Percentiles rank a stretch among this genome's conserved stretches.
Evolutionary conservation across 345 rosid species (phyloP).

Genomic region (Noccaea bulbosa): DNA sequence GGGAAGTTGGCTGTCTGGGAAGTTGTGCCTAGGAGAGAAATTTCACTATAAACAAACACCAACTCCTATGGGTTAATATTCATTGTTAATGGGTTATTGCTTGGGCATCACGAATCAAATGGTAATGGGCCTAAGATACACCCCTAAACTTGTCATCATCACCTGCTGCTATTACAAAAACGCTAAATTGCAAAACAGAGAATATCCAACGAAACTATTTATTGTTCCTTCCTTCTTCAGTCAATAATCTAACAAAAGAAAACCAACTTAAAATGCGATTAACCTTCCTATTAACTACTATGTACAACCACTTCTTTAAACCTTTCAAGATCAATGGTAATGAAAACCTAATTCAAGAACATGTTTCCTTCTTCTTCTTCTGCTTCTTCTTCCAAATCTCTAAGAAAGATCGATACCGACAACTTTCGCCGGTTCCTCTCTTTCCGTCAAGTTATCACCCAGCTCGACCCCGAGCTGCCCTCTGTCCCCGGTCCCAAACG

Average conservation of each 20-base stretch:
- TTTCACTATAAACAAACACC: too few species aligned
- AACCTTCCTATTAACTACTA: constrained; percentile 15
- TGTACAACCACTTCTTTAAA: constrained; percentile 40
- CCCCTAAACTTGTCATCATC: background rate
- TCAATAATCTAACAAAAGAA: constrained; percentile 26
- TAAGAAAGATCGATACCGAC: constrained; percentile 61
- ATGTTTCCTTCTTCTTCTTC: background rate
- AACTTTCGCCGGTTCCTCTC: constrained; percentile 77
- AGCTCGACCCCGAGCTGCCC: constrained; percentile 91
- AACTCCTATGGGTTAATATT: too few species aligned
- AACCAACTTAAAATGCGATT: constrained; percentile 17
- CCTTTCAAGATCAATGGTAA: constrained; percentile 34
- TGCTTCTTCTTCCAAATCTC: background rate
- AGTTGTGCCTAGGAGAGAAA: too few species aligned
- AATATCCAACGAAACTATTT: background rate
- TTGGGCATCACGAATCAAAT: background rate
- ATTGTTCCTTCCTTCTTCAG: background rate
- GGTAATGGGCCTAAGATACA: constrained; percentile 2
- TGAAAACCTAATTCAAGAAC: constrained; percentile 16
- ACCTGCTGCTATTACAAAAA: constrained; percentile 19
- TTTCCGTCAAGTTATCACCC: constrained; percentile 64
- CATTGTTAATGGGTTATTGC: too few species aligned
- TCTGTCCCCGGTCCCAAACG: constrained; percentile 92
- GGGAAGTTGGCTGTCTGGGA: too few species aligned
- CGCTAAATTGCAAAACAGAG: background rate